Evolutionary conservation across 2,329 filamentous ascomycete genomes (phyloP).

Genomic region (Venturia aucupariae): DNA sequence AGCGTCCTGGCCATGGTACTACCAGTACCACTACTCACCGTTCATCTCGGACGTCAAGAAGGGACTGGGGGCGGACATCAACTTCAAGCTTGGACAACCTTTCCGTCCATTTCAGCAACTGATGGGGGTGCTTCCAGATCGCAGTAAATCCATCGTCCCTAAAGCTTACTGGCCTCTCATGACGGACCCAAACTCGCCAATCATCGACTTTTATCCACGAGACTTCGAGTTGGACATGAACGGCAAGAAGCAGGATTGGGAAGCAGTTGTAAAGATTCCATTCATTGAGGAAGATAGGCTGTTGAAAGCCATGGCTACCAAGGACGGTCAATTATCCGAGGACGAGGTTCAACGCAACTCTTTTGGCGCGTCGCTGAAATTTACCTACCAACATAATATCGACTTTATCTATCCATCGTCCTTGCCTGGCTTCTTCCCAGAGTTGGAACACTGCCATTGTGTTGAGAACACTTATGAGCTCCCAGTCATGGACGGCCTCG

Average conservation of each 20-base stretch:
- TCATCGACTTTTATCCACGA: slow-evolving; percentile 94
- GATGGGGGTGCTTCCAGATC: slow-evolving; percentile 95
- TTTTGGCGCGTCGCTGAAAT: slow-evolving; percentile 88
- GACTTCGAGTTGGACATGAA: slow-evolving; percentile 99
- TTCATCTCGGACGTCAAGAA: slow-evolving; percentile 88
- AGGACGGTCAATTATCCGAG: slow-evolving; percentile 65
- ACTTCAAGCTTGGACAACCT: slow-evolving; percentile 89
- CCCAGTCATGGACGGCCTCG: slow-evolving; percentile 81
- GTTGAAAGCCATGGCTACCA: slow-evolving; percentile 74
- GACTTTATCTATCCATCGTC: slow-evolving; percentile 84
- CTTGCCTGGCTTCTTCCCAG: slow-evolving; percentile 80
- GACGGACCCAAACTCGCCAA: slow-evolving; percentile 82
- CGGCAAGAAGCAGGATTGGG: slow-evolving; percentile 99
- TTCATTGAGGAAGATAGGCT: slow-evolving; percentile 93
- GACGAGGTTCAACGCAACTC: slow-evolving; percentile 77
- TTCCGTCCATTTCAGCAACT: slow-evolving; percentile 94
- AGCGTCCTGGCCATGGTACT: slow-evolving; percentile 98
- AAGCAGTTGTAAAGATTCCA: slow-evolving; percentile 96
- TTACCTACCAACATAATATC: slow-evolving; percentile 69
- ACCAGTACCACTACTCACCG: slow-evolving; percentile 90
- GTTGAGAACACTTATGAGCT: slow-evolving; percentile 95
- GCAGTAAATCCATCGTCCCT: slow-evolving; percentile 95
- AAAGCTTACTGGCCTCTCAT: slow-evolving; percentile 80
- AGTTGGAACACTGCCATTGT: slow-evolving; percentile 77
- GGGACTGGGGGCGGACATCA: slow-evolving; percentile 75